phyloP scores from a whole-genome alignment of 2,329 filamentous ascomycete species.

The Nothophaeocryptopus gaeumannii region DNA sequence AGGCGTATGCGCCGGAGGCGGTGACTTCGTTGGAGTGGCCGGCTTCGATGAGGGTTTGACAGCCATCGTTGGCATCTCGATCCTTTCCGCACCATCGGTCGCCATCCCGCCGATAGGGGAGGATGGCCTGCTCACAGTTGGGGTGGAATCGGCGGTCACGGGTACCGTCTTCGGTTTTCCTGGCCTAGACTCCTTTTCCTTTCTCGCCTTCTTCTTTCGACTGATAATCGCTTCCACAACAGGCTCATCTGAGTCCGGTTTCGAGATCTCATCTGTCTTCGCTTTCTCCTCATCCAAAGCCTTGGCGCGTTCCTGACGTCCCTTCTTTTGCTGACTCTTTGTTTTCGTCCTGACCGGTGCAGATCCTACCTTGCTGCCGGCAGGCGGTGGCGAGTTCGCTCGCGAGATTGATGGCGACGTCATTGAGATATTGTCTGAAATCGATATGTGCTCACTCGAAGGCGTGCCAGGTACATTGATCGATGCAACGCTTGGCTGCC shows the following conservation, averaged over 20 bases:
- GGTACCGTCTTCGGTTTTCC: constrained; percentile 27
- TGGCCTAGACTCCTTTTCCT: constrained; percentile 42
- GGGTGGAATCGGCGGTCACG: constrained; percentile 27
- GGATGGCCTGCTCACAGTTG: constrained; percentile 30
- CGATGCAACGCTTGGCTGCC: constrained; percentile 56
- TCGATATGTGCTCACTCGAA: constrained; percentile 68
- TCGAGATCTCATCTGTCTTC: constrained; percentile 51
- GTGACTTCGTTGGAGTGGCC: constrained; percentile 21
- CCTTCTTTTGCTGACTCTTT: constrained; percentile 76
- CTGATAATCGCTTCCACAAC: constrained; percentile 69
- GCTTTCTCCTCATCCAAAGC: constrained; percentile 45
- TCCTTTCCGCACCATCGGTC: constrained; percentile 2
- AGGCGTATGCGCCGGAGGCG: constrained; percentile 13
- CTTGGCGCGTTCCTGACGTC: constrained; percentile 46
- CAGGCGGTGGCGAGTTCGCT: constrained; percentile 66
- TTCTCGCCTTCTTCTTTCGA: constrained; percentile 83
- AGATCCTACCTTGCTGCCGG: constrained; percentile 60
- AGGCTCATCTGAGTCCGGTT: constrained; percentile 47
- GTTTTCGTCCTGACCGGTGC: constrained; percentile 68
- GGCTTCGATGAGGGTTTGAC: constrained; percentile 12
- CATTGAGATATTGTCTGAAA: constrained; percentile 66
- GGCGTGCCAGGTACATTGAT: constrained; percentile 68
- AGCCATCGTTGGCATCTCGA: constrained; percentile 8
- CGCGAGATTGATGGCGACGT: constrained; percentile 70
- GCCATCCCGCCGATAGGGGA: constrained; percentile 25